Evolutionary conservation across 2,329 filamentous ascomycete genomes (phyloP), one percentile per base, ranked within the genome.

Genomic region (Coniella vitis): DNA sequence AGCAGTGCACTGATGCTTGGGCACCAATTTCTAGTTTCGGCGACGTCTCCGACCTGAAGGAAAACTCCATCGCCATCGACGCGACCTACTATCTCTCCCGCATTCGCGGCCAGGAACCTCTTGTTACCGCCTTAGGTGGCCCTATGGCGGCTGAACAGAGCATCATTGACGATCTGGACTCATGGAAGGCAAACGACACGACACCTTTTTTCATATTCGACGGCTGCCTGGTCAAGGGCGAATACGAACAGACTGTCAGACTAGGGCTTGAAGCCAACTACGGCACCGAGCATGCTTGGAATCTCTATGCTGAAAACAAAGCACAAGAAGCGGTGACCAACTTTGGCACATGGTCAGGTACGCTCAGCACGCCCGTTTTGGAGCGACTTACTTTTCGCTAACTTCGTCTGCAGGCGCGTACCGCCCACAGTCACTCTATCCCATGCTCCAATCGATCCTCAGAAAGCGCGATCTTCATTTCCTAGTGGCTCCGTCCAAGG

Each of bases 181-280:
- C 74, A 51, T 88, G 93, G 74, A 79, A 81, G 53, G 75, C 77
- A 39, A 71, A 83, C 59, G 78, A 79, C 17, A 84, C 95, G 45
- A 80, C 74, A n/a, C 87, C 87, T 2, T 72, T 94, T 55, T 97
- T 98, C 65, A 76, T 98, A 45, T 98, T 98, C 67, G 87, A 91
- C 64, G 93, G 93, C 32, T 79, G 95, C 60, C 81, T 89, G 35
- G 78, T 90, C 53, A 82, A 83, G 35, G 86, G 86, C 49, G 85
- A 87, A 60, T 84, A 90, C 60, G 81, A 87, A 40, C 74, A 83
- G 52, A 73, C 82, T 20, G 74, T 85, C 47, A 76, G 81, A 56
- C 78, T 79, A 39, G 80, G 79, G 21, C 77, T 77, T 42, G 74
- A 75, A 25, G 86, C 88, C 56, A 83, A 84, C 55, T 68, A 78